Conservation (phyloP, 768 basidiomycete genomes). For the Termitomyces sp. region DNA sequence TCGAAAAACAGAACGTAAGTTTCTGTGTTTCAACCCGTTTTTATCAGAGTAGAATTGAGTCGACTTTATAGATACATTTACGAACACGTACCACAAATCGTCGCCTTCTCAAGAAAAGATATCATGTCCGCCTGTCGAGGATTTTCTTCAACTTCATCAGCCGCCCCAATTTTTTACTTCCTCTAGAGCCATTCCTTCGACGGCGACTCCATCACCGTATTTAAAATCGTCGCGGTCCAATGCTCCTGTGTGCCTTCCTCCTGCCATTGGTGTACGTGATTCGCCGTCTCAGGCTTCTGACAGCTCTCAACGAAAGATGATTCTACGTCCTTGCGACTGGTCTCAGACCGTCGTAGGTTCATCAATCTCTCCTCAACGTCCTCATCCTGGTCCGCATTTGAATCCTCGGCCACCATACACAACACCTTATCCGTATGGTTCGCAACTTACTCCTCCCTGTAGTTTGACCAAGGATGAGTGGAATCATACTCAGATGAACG, state of each 20-base stretch:
- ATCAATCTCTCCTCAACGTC: background rate
- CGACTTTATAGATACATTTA: background rate
- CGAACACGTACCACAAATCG: background rate
- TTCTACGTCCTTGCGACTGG: background rate
- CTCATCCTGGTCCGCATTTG: background rate
- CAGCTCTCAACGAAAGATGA: background rate
- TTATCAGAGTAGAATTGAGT: background rate
- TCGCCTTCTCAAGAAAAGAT: background rate
- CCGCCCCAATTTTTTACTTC: background rate
- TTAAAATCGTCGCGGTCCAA: background rate
- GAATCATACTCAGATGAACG: background rate
- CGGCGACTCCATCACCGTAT: background rate
- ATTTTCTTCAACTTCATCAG: background rate
- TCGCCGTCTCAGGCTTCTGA: background rate
- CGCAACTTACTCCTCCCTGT: background rate
- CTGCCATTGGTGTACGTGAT: background rate
- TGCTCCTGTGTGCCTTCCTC: background rate
- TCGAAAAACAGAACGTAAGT: conserved; percentile 3
- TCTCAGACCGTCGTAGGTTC: background rate
- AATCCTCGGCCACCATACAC: background rate
- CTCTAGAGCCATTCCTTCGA: background rate
- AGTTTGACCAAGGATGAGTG: background rate
- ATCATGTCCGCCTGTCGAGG: background rate
- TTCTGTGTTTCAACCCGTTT: no score
- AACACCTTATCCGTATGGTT: background rate